These are phyloP conservation scores for Nothophytophthora sp. DNA, from an alignment of 352 stramenopile genomes.

Conservation along the genomic window DNA sequence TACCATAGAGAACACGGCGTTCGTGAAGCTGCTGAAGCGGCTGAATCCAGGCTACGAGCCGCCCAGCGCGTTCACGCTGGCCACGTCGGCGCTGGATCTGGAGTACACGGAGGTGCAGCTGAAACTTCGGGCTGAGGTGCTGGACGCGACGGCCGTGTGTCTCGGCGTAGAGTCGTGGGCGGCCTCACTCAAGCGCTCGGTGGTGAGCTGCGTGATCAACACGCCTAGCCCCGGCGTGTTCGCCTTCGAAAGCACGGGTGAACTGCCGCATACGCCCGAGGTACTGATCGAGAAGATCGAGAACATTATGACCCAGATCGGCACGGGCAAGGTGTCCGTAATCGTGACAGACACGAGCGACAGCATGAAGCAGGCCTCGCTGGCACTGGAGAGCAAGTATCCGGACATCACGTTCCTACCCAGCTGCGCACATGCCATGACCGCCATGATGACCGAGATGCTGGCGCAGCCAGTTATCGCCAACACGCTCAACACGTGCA, in stretches of 20 bases:
- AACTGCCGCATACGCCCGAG: conserved; percentile 41
- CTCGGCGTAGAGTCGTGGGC: conserved; percentile 60
- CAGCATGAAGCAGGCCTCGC: conserved; percentile 55
- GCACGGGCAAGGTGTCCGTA: conserved; percentile 50
- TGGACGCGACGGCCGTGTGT: conserved; percentile 48
- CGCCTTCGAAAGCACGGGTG: conserved; percentile 59
- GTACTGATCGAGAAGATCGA: conserved; percentile 62
- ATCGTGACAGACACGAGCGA: conserved; percentile 59
- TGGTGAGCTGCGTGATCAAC: conserved; percentile 63
- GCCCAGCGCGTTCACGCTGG: conserved; percentile 47
- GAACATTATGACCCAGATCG: conserved; percentile 57
- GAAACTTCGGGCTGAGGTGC: conserved; percentile 55
- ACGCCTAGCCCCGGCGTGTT: conserved; percentile 52
- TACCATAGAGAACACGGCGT: conserved; percentile 58
- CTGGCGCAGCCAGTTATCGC: conserved; percentile 45
- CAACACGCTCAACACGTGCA: conserved; percentile 39
- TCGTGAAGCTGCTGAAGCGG: conserved; percentile 65
- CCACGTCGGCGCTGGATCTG: conserved; percentile 52
- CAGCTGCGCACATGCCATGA: conserved; percentile 63
- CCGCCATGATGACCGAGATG: conserved; percentile 59
- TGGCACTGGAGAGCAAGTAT: conserved; percentile 55
- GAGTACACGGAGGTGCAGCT: conserved; percentile 67
- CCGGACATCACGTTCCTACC: conserved; percentile 62
- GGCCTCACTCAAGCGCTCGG: conserved; percentile 34
- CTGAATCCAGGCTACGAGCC: conserved; percentile 51